Percentiles rank a stretch among this genome's conserved stretches.
These are phyloP conservation scores for Quercus agrifolia DNA, from an alignment of 306 rosid species.

Conservation along the genomic window DNA sequence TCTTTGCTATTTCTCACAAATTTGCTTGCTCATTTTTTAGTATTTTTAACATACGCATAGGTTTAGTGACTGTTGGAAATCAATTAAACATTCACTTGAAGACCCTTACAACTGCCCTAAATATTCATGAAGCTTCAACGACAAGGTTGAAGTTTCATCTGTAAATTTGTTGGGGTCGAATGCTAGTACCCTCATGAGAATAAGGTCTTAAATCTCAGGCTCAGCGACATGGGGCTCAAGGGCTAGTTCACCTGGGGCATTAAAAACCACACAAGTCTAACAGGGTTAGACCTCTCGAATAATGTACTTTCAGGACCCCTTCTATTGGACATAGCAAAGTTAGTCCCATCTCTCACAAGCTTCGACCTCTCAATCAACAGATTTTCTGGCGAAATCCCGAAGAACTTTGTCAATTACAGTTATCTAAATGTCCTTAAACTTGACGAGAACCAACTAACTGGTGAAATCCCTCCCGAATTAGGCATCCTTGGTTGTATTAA, in stretches of 20 bases:
- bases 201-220: no score
- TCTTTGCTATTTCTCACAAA: no score
- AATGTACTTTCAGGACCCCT: no score
- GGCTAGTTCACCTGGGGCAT: constrained; percentile 18
- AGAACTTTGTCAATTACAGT: background rate
- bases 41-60: no score
- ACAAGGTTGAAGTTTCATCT: constrained; percentile 51
- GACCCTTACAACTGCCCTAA: constrained; percentile 34
- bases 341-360: no score
- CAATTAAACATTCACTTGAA: constrained; percentile 32
- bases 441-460: no score
- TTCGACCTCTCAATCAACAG: no score
- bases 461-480: no score
- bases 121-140: constrained; percentile 60
- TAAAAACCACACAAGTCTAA: constrained; percentile 54
- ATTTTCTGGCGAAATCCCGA: no score
- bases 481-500: constrained; percentile 24
- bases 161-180: constrained; percentile 63
- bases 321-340: no score
- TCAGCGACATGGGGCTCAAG: background rate
- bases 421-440: no score
- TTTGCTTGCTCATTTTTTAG: no score
- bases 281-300: constrained; percentile 27
- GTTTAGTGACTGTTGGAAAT: constrained; percentile 45
- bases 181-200: constrained; percentile 90